phyloP scores from a whole-genome alignment of 345 rosid genomes.

The Erucastrum elatum region DNA sequence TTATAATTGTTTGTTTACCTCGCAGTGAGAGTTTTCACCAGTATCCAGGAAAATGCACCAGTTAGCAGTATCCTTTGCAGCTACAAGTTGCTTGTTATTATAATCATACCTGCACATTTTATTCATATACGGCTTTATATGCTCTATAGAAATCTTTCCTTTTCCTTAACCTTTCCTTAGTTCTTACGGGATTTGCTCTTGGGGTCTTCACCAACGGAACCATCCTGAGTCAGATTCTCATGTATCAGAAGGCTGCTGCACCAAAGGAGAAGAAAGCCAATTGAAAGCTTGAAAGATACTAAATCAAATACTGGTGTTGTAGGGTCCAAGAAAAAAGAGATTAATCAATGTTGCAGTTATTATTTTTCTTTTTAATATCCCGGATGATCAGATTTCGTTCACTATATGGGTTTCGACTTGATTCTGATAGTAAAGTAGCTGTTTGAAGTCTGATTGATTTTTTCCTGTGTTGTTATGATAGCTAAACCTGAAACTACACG shows the following conservation, averaged over 20 bases:
- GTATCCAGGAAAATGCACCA: slow-evolving; percentile 92
- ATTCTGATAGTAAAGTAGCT: neutral
- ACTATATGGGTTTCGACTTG: neutral
- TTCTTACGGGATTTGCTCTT: slow-evolving; percentile 63
- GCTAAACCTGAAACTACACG: neutral
- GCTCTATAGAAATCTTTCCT: slow-evolving; percentile 7
- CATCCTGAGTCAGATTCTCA: slow-evolving; percentile 64
- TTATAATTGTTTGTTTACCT: slow-evolving; percentile 8
- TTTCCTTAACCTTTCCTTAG: slow-evolving; percentile 51
- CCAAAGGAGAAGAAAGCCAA: slow-evolving; percentile 61
- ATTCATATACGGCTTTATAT: neutral
- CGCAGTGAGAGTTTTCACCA: slow-evolving; percentile 89
- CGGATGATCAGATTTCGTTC: slow-evolving; percentile 4
- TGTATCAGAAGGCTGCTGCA: slow-evolving; percentile 51
- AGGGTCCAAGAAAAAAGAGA: slow-evolving; percentile 14
- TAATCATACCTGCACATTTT: neutral
- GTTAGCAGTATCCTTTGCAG: slow-evolving; percentile 69
- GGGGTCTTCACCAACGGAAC: slow-evolving; percentile 65
- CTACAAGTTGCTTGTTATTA: neutral
- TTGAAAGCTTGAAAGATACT: slow-evolving; percentile 31
- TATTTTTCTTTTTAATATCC: neutral
- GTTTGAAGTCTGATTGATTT: neutral
- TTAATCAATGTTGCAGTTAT: slow-evolving; percentile 15
- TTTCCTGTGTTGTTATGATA: neutral
- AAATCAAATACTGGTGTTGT: slow-evolving; percentile 14